phyloP scores from a whole-genome alignment of 2,329 filamentous ascomycete species.

The Calonectria fujianensis region DNA sequence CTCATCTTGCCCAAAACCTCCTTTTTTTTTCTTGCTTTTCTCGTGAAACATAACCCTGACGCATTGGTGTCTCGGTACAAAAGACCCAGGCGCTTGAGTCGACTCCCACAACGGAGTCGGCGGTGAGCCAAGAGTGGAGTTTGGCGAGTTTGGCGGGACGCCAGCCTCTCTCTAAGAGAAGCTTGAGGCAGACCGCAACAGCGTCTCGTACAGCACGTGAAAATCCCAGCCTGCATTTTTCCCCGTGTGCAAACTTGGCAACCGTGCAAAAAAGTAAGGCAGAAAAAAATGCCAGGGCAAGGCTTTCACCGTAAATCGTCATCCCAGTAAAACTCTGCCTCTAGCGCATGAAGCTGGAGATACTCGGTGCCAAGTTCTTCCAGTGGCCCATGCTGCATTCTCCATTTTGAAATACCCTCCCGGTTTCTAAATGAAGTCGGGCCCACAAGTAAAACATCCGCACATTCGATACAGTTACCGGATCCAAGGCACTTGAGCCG shows the following conservation, averaged over 20 bases:
- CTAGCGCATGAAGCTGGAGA: conserved; percentile 31
- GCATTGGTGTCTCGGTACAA: conserved; percentile 12
- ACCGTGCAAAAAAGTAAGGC: conserved; percentile 12
- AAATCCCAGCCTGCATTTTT: conserved; percentile 9
- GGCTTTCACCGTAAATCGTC: not conserved
- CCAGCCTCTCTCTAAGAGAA: conserved; percentile 26
- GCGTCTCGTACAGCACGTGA: conserved; percentile 24
- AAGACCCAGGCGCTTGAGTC: not conserved
- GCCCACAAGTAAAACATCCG: conserved; percentile 30
- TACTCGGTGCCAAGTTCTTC: conserved; percentile 15
- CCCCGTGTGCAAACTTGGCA: not conserved
- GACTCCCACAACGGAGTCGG: conserved; percentile 14
- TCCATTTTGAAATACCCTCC: conserved; percentile 4
- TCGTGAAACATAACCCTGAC: conserved; percentile 4
- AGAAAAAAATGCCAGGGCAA: conserved; percentile 4
- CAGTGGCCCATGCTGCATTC: conserved; percentile 7
- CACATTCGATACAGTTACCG: conserved; percentile 12
- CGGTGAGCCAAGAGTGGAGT: conserved; percentile 39
- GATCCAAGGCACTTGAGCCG: conserved; percentile 21
- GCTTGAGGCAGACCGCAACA: conserved; percentile 27
- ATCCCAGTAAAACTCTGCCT: conserved; percentile 20
- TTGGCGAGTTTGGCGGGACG: conserved; percentile 10
- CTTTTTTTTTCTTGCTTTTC: not conserved
- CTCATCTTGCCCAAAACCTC: not conserved
- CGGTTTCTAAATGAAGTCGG: conserved; percentile 22